Base-by-base conservation (phyloP, 1,139 yeast genomes). In the Kodamaea suecica region DNA sequence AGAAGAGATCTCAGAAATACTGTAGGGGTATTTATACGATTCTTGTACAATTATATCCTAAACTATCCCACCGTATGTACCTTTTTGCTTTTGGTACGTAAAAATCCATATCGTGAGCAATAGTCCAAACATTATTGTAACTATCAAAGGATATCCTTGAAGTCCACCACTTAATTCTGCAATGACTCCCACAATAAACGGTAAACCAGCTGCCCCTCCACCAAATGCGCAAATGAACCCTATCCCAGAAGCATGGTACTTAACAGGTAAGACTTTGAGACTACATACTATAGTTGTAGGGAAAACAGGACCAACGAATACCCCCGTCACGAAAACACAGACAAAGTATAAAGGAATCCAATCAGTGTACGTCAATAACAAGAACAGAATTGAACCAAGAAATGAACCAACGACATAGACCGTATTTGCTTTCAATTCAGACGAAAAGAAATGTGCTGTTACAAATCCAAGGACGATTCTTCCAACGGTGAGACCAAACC, bases 221-320 rank as follows among this genome's bases (percentile, higher is more conserved):
- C 90, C 88, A 42, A 85, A 58, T 0, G 95, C 88, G 36, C 90
- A 80, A 15, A 83, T 76, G 35, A 84, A 69, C 1, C 95, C 94
- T 5, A 86, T 70, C 0, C 88, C 92, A 6, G 78, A 63, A 7
- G 84, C 75, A 40, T 84, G 87, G 37, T 71, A 60, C 32, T 70
- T 69, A 17, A 64, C 59, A 0, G 95, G 95, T 29, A 86, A 56
- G 2, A 78, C 63, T 33, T 78, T 76, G 34, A 84, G 59, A 4
- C 87, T 69, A 5, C 84, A 71, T 9, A 84, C 76, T 36, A 84
- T 77, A 0, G 84, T 76, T 7, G 92, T 80, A 1, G 95, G 92
- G 58, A 82, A 86, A 4, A 84, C 64, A 1, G 96, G 95, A 0
- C 95, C 96, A 20, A 83, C 78, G 42, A 76, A 76, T 23, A 78